These are phyloP conservation scores for Wickerhamomyces bovis DNA, from an alignment of 805 yeast genomes.

Conservation along the genomic window DNA sequence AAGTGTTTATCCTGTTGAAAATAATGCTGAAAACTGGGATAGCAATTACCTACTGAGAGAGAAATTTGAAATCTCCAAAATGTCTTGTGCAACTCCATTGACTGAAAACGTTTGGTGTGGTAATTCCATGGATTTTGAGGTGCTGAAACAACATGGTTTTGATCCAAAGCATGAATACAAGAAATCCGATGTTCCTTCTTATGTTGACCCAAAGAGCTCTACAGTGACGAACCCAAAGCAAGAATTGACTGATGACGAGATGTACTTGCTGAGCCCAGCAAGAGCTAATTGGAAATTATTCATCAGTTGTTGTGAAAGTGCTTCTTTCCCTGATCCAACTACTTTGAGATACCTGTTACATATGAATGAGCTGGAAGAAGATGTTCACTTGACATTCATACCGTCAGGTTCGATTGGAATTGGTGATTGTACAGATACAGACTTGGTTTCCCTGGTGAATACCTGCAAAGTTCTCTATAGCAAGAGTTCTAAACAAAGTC, in stretches of 20 bases:
- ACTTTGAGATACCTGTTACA: constrained; percentile 28
- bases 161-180: constrained; percentile 6
- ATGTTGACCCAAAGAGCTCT: constrained; percentile 47
- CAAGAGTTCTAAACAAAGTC: constrained; percentile 24
- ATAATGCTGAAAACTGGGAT: constrained; percentile 55
- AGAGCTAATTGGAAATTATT: constrained; percentile 48
- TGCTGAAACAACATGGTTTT: constrained; percentile 19
- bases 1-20: constrained; percentile 1
- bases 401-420: constrained; percentile 79
- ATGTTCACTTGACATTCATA: constrained; percentile 55
- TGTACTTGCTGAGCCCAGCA: constrained; percentile 41
- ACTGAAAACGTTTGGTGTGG: constrained; percentile 68
- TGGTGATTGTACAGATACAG: constrained; percentile 60
- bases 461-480: constrained; percentile 62
- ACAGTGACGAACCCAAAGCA: constrained; percentile 35
- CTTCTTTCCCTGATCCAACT: constrained; percentile 42
- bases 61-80: constrained; percentile 72
- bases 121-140: constrained; percentile 66
- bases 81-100: constrained; percentile 74
- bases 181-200: constrained; percentile 28
- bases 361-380: constrained; percentile 7
- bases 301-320: constrained; percentile 55
- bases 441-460: constrained; percentile 57
- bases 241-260: constrained; percentile 20
- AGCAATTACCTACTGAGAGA: constrained; percentile 65